Evolutionary conservation across 2,329 filamentous ascomycete species (phyloP), one percentile per base, ranked within the genome.

Genomic region (Helotiales sp.): DNA sequence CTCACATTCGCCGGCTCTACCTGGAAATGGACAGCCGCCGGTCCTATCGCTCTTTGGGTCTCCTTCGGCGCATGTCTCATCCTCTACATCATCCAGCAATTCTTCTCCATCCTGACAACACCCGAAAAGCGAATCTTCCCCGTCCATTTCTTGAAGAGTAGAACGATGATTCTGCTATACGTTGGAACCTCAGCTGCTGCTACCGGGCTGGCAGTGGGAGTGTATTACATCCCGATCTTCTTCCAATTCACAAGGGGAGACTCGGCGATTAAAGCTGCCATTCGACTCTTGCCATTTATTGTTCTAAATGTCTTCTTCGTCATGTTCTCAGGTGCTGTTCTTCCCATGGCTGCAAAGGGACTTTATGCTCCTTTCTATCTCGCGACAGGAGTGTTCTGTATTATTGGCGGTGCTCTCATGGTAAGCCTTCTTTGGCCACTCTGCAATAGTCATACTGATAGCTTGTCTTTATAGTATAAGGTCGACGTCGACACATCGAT

Each of bases 211-310:
- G 84, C 84, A 59, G 47, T 67, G 2, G 24, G 57, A 7, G 75
- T 74, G 60, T 75, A 78, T 19, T 74, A 75, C 34, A 71, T 78
- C 48, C 75, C 80, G 42, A 76, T 82, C 54, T 75, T 76, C 62
- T 79, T 79, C 49, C 76, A 77, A 38, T 79, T 79, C 57, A 77
- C 80, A 40, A 72, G 75, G 10, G 77, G 76, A 34, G 71, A 80
- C 19, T 73, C 74, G 3, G 77, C 75, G 2, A 74, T 81, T 12
- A 81, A 70, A 52, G 66, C 70, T 29, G 68, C 71, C 17, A 66
- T 74, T 51, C 63, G 71, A 15, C 66, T 71, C 9, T 64, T 73
- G 7, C 71, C 71, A 5, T 59, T 67, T 25, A 67, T 73, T 42
- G 48, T 68, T 27, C 62, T 74, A n/a, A 68, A 76, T 29, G 73